Conservation (phyloP, 2,329 filamentous ascomycete species). For the Didymella sp. region DNA sequence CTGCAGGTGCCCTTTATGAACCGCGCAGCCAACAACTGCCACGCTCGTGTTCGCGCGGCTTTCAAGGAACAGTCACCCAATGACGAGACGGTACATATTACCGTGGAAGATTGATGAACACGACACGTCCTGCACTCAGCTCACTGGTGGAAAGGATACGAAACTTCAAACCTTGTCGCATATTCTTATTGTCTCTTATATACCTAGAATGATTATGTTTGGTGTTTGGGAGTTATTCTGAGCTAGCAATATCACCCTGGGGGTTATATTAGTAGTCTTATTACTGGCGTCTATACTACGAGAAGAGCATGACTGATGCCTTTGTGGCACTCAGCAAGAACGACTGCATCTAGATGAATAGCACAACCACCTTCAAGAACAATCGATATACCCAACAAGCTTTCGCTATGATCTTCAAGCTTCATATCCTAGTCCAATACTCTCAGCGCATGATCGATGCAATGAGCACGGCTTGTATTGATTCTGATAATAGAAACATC, state of each 20-base stretch:
- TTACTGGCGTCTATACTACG: background rate
- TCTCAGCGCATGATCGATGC: background rate
- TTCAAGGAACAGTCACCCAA: constrained; percentile 22
- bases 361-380: background rate
- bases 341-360: background rate
- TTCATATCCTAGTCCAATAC: background rate
- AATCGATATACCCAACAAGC: background rate
- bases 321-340: background rate
- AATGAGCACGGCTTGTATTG: background rate
- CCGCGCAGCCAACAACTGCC: constrained; percentile 52
- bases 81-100: constrained; percentile 35
- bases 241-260: background rate
- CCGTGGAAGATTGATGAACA: constrained; percentile 29
- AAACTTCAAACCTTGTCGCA: background rate
- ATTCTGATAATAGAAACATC: constrained; percentile 1
- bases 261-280: background rate
- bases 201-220: background rate
- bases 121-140: background rate
- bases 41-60: constrained; percentile 37
- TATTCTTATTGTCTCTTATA: background rate
- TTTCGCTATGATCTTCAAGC: background rate
- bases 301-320: background rate
- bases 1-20: constrained; percentile 64
- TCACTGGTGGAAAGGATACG: background rate
- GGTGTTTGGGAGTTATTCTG: background rate